Evolutionary conservation across 441 rosid species (phyloP).

Genomic region (Croton laevigatus): DNA sequence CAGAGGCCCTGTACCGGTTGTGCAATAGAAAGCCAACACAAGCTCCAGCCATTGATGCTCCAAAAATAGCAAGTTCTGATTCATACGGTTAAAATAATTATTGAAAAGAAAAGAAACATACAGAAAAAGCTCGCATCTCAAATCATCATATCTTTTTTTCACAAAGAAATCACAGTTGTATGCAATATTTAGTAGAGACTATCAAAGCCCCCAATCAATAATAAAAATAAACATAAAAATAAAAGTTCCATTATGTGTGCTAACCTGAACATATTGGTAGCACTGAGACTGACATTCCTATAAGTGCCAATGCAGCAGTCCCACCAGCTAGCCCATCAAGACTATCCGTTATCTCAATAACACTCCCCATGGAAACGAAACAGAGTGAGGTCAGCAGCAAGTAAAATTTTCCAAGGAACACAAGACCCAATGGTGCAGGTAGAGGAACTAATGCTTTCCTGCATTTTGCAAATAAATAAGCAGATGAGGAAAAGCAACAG

Average conservation of each 20-base stretch:
- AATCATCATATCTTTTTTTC: not conserved
- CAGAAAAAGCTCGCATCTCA: not conserved
- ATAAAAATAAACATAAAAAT: too few relatives aligned
- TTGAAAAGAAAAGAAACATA: constrained; percentile 1
- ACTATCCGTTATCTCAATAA: constrained; percentile 67
- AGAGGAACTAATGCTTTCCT: constrained; percentile 85
- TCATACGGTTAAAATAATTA: constrained; percentile 17
- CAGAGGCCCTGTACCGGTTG: constrained; percentile 76
- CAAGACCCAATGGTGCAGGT: constrained; percentile 78
- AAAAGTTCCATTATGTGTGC: constrained; percentile 16
- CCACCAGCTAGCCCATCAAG: constrained; percentile 92
- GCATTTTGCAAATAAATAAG: constrained; percentile 27
- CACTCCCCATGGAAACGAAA: constrained; percentile 85
- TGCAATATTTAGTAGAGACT: not conserved
- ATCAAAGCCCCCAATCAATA: not conserved
- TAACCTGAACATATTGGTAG: constrained; percentile 90
- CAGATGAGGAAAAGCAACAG: constrained; percentile 10
- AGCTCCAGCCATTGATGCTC: constrained; percentile 96
- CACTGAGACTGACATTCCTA: constrained; percentile 85
- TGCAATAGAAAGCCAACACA: constrained; percentile 89
- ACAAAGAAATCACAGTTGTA: not conserved
- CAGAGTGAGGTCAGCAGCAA: constrained; percentile 62
- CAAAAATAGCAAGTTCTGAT: constrained; percentile 80
- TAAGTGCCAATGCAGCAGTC: constrained; percentile 72
- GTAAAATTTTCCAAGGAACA: constrained; percentile 70